Base-by-base conservation (phyloP, 148 eudicot species). In the Silene uniflora region DNA sequence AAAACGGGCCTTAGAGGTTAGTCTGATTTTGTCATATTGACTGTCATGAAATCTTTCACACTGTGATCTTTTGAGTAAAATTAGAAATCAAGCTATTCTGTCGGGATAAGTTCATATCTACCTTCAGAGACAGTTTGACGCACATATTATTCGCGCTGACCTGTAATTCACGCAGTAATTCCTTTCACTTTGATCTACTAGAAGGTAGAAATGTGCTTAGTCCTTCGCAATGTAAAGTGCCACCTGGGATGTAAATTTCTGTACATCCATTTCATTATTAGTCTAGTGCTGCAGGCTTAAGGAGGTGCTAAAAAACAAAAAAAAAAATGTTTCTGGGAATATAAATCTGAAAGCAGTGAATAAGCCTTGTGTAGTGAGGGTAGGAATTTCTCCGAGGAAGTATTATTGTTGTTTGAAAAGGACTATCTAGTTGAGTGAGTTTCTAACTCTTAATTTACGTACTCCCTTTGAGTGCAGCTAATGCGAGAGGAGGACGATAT, bases 1-100 rank as follows among this genome's bases (percentile, higher is more conserved):
- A 13, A 84, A 73, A 73, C 81, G 84, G 76, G 99, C 99, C 35
- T 79, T 96, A 62, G 83, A 92, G 80, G 99, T 89, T 79, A 86
- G 97, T 86, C 76, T 27, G 23, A 55, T 69, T 67, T 47, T 11
- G 56, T 67, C 67, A 2, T 25, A 59, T 29, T 71, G 71, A 23
- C 19, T 58, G 58, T 9, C 65, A 8, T 14, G 14, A 65, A 56
- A 66, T 52, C 13, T 54, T 5, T 29, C 18, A 5, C 39, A 16
- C 25, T 7, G 13, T 77, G 76, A 32, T 61, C 32, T 29, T 6
- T 16, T 32, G 6, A 60, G 32, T 67, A 24, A 42, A 8, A n/a
- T n/a, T 11, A 16, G 39, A 22, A 24, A 32, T 52, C 39, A 76
- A 39, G 19, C 56, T 14, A 19, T 25, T 27, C 17, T 62, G 54